A percentile compares a stretch with the other conserved stretches of the same genome.
These are phyloP conservation scores for Imleria badia DNA, from an alignment of 768 basidiomycete species.

Conservation along the genomic window DNA sequence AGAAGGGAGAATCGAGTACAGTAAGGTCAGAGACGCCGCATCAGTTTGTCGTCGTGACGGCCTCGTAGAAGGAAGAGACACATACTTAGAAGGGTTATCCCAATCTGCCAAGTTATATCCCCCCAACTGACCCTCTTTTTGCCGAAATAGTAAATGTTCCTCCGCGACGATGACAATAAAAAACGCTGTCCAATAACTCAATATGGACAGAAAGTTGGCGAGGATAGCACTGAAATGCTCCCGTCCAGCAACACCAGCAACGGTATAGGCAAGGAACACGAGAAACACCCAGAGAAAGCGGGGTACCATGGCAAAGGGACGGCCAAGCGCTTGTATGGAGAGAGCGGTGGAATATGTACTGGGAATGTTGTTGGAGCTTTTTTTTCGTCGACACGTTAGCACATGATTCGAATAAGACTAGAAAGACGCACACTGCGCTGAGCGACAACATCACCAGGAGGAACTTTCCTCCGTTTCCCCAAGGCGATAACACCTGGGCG, in stretches of 20 bases:
- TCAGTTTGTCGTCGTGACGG: too few relatives aligned
- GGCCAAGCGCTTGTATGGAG: conserved; percentile 45
- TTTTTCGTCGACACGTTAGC: neutral
- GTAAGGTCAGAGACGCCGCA: too few relatives aligned
- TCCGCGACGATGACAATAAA: conserved; percentile 46
- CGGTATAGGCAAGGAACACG: conserved; percentile 38
- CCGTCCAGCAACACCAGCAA: conserved; percentile 42
- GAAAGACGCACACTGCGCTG: conserved; percentile 38
- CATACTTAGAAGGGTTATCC: conserved; percentile 40
- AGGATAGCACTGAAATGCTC: conserved; percentile 46
- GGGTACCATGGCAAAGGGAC: conserved; percentile 43
- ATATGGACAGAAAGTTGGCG: conserved; percentile 41
- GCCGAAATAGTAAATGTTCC: conserved; percentile 49
- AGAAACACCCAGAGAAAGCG: conserved; percentile 47
- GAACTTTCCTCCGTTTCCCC: conserved; percentile 43
- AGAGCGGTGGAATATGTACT: conserved; percentile 49
- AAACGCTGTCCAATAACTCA: conserved; percentile 48
- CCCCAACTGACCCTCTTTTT: conserved; percentile 38
- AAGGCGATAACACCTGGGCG: conserved; percentile 44
- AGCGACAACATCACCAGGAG: conserved; percentile 42
- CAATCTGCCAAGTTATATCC: conserved; percentile 53
- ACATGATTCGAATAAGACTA: neutral
- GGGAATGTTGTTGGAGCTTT: conserved; percentile 41
- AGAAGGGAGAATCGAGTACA: too few relatives aligned
- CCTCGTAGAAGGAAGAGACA: neutral